Evolutionary conservation across 352 stramenopile genomes (phyloP).

Genomic region (Globisporangium apiculatum): DNA sequence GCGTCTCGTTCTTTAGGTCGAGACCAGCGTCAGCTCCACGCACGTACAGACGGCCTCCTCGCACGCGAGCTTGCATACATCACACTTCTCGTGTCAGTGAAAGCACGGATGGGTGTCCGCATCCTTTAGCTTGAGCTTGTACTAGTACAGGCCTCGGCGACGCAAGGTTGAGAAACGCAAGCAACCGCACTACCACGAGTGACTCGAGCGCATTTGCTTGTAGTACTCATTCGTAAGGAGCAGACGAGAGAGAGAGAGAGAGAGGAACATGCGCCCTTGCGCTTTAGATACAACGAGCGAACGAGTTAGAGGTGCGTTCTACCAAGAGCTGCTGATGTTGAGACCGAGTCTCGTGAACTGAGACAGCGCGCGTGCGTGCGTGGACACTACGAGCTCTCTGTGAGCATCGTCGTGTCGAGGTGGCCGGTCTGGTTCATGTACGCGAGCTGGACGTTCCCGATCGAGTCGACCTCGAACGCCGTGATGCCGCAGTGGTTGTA

Average conservation of each 20-base stretch:
- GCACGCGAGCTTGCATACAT: background rate
- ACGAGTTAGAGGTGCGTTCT: too few relatives aligned
- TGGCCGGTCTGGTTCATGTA: conserved; percentile 64
- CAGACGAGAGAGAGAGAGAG: too few relatives aligned
- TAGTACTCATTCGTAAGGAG: too few relatives aligned
- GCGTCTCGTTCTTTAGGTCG: conserved; percentile 59
- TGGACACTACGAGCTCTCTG: conserved; percentile 30
- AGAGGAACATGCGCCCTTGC: too few relatives aligned
- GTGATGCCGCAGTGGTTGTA: conserved; percentile 66
- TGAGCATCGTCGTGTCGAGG: conserved; percentile 45
- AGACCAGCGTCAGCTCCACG: conserved; percentile 22
- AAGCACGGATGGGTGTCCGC: background rate
- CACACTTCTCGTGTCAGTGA: background rate
- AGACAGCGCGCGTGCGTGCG: background rate
- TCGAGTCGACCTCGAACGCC: conserved; percentile 53
- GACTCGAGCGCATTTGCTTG: too few relatives aligned
- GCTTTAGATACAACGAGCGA: too few relatives aligned
- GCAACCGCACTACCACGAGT: background rate
- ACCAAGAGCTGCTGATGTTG: background rate
- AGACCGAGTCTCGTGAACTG: background rate
- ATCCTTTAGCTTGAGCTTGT: background rate
- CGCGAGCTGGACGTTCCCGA: conserved; percentile 59
- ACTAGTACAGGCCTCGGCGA: too few relatives aligned
- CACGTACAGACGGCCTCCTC: background rate
- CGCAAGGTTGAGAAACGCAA: background rate